Percentiles rank a stretch among this genome's conserved stretches.
phyloP scores from a whole-genome alignment of 1,284 basidiomycete species.

The Ceratobasidium theobromae region DNA sequence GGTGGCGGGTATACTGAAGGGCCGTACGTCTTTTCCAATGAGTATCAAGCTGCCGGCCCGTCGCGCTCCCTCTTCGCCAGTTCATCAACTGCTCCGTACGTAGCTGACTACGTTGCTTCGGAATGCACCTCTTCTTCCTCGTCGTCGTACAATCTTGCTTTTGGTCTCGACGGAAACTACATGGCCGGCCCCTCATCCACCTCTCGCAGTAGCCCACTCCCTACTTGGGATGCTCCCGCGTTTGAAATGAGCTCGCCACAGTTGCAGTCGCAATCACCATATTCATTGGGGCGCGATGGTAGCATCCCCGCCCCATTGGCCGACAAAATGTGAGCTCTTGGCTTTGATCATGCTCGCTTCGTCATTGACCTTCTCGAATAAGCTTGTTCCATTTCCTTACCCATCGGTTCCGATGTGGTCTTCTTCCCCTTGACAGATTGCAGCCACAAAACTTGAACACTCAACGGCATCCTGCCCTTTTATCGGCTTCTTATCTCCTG shows the following conservation, averaged over 20 bases:
- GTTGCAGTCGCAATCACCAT: constrained; percentile 2
- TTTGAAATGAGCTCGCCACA: constrained; percentile 1
- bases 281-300: constrained; percentile 1
- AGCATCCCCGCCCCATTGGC: background rate
- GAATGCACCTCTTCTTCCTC: constrained; percentile 12
- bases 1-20: background rate
- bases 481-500: constrained; percentile 10
- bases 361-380: constrained; percentile 8
- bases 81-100: background rate
- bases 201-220: background rate
- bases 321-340: background rate
- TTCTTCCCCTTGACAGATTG: constrained; percentile 13
- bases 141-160: background rate
- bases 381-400: constrained; percentile 27
- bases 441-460: constrained; percentile 16
- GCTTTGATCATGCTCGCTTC: background rate
- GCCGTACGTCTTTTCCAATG: constrained; percentile 16
- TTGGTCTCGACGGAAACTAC: background rate
- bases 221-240: constrained; percentile 11
- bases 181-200: background rate
- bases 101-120: constrained; percentile 26
- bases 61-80: constrained; percentile 15
- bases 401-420: constrained; percentile 25
- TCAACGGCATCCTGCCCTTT: constrained; percentile 19
- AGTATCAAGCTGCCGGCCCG: constrained; percentile 5